phyloP scores from a whole-genome alignment of 2,329 filamentous ascomycete genomes.

The Pseudocercospora eumusae region DNA sequence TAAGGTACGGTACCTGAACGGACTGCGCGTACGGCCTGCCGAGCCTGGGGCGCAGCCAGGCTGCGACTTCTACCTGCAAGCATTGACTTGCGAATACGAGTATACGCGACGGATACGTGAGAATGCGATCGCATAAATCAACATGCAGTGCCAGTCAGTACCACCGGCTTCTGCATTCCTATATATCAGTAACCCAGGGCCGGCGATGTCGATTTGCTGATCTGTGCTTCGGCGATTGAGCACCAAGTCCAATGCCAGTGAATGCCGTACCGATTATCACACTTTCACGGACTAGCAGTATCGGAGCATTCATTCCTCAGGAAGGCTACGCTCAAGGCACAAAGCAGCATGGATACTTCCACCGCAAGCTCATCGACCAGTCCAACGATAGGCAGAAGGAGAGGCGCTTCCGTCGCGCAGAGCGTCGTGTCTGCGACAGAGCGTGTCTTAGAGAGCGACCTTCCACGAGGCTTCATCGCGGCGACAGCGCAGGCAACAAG shows the following conservation, averaged over 20 bases:
- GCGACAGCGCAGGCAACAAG: constrained; percentile 46
- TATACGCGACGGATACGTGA: neutral
- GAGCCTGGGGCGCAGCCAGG: neutral
- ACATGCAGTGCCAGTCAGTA: neutral
- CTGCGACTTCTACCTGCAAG: neutral
- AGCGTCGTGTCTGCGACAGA: constrained; percentile 20
- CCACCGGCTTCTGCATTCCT: neutral
- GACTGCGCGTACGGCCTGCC: neutral
- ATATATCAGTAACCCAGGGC: neutral
- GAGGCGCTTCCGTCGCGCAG: constrained; percentile 21
- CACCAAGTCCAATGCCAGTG: neutral
- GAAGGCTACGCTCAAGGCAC: neutral
- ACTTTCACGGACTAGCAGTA: neutral
- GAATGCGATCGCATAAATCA: neutral
- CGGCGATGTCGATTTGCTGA: neutral
- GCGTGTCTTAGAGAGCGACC: constrained; percentile 22
- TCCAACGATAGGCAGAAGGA: constrained; percentile 13
- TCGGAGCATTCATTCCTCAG: neutral
- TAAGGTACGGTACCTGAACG: neutral
- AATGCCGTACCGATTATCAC: neutral
- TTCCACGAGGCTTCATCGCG: constrained; percentile 37
- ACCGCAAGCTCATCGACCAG: constrained; percentile 2
- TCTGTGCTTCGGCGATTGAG: neutral
- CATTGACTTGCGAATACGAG: neutral
- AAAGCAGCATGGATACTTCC: neutral